Conservation (phyloP, 768 basidiomycete species). For the Solioccasus polychromus region DNA sequence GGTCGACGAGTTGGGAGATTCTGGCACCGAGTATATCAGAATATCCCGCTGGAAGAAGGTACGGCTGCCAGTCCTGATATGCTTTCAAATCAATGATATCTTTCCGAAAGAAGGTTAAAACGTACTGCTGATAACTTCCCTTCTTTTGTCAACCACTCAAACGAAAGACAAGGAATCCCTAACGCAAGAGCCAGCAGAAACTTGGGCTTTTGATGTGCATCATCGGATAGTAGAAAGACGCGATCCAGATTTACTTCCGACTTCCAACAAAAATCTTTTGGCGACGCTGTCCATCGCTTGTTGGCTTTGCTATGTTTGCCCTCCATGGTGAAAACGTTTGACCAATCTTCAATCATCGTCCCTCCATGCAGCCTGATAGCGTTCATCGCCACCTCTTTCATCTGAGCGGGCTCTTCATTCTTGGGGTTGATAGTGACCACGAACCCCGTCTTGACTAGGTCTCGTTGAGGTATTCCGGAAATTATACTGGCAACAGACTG, state of each 20-base stretch:
- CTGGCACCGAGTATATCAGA: slow-evolving; percentile 39
- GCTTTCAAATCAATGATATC: slow-evolving; percentile 8
- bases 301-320: slow-evolving; percentile 43
- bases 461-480: slow-evolving; percentile 34
- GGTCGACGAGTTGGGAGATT: slow-evolving; percentile 47
- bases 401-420: slow-evolving; percentile 34
- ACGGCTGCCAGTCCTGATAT: slow-evolving; percentile 57
- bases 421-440: slow-evolving; percentile 51
- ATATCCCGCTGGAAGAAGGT: slow-evolving; percentile 53
- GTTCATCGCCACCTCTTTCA: slow-evolving; percentile 41
- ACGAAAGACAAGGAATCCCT: slow-evolving; percentile 78
- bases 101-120: not conserved
- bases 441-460: slow-evolving; percentile 51
- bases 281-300: slow-evolving; percentile 53
- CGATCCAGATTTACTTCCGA: slow-evolving; percentile 38
- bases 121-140: slow-evolving; percentile 34
- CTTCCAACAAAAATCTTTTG: slow-evolving; percentile 45
- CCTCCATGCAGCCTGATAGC: slow-evolving; percentile 54
- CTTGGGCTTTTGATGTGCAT: slow-evolving; percentile 69
- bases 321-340: slow-evolving; percentile 51
- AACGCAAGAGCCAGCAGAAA: slow-evolving; percentile 79
- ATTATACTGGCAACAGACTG: slow-evolving; percentile 39
- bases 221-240: slow-evolving; percentile 68
- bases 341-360: slow-evolving; percentile 60
- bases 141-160: slow-evolving; percentile 42